phyloP scores from a whole-genome alignment of 306 rosid species.

The Abrus pulchellus region DNA sequence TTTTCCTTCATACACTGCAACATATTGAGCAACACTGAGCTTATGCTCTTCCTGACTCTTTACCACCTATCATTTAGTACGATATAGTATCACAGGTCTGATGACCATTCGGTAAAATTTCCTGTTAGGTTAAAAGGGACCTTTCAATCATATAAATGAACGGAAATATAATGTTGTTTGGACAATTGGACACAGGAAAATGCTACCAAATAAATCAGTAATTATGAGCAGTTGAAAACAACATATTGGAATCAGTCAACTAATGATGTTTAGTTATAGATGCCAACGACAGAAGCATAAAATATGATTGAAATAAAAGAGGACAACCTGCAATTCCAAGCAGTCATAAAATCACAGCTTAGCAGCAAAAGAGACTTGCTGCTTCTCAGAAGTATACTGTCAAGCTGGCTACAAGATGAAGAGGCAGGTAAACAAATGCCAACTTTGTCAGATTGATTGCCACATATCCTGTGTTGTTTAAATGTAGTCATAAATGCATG shows the following conservation, averaged over 20 bases:
- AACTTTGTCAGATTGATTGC: constrained; percentile 44
- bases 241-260: background rate
- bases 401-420: constrained; percentile 51
- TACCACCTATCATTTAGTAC: background rate
- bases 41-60: background rate
- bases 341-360: constrained; percentile 86
- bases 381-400: constrained; percentile 69
- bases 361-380: constrained; percentile 77
- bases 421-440: constrained; percentile 41
- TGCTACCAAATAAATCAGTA: constrained; percentile 2
- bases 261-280: constrained; percentile 11
- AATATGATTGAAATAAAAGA: constrained; percentile 33
- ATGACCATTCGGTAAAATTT: background rate
- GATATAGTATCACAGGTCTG: background rate
- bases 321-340: constrained; percentile 90
- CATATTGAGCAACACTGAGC: background rate
- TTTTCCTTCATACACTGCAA: background rate
- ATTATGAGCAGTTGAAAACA: constrained; percentile 15
- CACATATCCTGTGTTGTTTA: constrained; percentile 58
- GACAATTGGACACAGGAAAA: constrained; percentile 19
- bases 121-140: background rate
- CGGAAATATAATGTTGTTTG: background rate
- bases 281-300: constrained; percentile 23
- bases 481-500: constrained; percentile 60
- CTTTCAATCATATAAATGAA: background rate